Conservation (phyloP, 805 yeast species). For the Candida hungchunana region DNA sequence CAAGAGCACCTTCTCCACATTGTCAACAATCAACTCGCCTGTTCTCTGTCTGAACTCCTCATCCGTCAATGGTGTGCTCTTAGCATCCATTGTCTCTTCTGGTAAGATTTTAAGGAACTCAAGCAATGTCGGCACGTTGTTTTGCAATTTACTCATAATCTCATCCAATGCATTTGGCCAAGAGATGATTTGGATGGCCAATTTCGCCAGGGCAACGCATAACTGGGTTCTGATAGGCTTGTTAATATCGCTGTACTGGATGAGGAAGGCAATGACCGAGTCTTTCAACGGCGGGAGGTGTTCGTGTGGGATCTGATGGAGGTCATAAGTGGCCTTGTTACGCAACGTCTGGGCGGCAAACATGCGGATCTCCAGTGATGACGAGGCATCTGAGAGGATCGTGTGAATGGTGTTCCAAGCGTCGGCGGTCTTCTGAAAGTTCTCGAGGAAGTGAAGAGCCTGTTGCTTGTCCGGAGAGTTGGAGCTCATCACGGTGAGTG, state of each 20-base stretch:
- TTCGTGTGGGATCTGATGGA: constrained; percentile 65
- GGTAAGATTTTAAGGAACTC: constrained; percentile 87
- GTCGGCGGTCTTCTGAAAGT: constrained; percentile 74
- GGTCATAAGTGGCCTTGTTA: constrained; percentile 78
- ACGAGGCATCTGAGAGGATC: constrained; percentile 35
- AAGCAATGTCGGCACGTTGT: constrained; percentile 45
- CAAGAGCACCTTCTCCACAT: constrained; percentile 63
- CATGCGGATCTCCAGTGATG: constrained; percentile 55
- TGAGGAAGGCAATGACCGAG: constrained; percentile 56
- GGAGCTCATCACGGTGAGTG: constrained; percentile 26
- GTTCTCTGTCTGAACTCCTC: constrained; percentile 72
- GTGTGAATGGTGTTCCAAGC: constrained; percentile 76
- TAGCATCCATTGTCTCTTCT: constrained; percentile 80
- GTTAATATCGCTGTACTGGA: constrained; percentile 39
- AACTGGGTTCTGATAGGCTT: constrained; percentile 77
- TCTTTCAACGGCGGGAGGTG: constrained; percentile 60
- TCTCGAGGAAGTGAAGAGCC: constrained; percentile 58
- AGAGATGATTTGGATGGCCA: constrained; percentile 68
- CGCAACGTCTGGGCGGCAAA: constrained; percentile 92
- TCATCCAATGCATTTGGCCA: constrained; percentile 76
- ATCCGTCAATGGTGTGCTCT: constrained; percentile 72
- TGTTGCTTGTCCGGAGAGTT: constrained; percentile 32
- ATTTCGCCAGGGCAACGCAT: constrained; percentile 74
- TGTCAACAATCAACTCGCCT: constrained; percentile 55
- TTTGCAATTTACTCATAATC: constrained; percentile 47